Evolutionary conservation across 2,329 filamentous ascomycete genomes (phyloP).

Genomic region (Penicillium sp.): DNA sequence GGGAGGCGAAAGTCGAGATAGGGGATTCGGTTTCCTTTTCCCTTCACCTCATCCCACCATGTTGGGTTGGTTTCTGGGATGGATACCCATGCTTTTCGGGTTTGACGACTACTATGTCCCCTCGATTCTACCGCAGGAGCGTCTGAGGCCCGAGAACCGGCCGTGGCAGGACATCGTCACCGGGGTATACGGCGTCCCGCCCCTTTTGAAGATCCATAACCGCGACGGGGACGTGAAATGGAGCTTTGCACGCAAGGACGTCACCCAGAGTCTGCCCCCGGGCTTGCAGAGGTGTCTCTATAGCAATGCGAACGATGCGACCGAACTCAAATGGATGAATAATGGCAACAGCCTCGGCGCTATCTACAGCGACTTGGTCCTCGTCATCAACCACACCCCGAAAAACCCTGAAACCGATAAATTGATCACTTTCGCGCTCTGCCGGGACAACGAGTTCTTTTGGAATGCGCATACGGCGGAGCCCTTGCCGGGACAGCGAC

Average conservation of each 20-base stretch:
- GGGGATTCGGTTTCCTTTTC: no score
- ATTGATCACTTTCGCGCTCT: slow-evolving; percentile 24
- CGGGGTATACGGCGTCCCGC: slow-evolving; percentile 18
- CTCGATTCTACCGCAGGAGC: slow-evolving; percentile 21
- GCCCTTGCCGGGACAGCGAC: slow-evolving; percentile 18
- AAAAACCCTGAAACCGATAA: slow-evolving; percentile 23
- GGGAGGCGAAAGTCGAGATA: no score
- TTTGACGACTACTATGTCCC: slow-evolving; percentile 14
- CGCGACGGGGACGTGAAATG: slow-evolving; percentile 18
- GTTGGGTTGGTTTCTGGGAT: slow-evolving; percentile 15
- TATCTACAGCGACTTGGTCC: slow-evolving; percentile 21
- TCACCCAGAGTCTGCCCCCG: slow-evolving; percentile 18
- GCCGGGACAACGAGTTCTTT: slow-evolving; percentile 19
- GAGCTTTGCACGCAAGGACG: slow-evolving; percentile 22
- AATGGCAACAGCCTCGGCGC: slow-evolving; percentile 21
- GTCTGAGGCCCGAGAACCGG: slow-evolving; percentile 16
- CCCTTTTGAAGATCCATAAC: slow-evolving; percentile 22
- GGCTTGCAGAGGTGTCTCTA: slow-evolving; percentile 17
- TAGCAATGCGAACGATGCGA: slow-evolving; percentile 23
- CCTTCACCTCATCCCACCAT: no score
- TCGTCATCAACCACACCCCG: slow-evolving; percentile 26
- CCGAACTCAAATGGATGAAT: slow-evolving; percentile 26
- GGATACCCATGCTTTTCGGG: slow-evolving; percentile 18
- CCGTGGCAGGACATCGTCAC: slow-evolving; percentile 23
- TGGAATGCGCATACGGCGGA: slow-evolving; percentile 25